Evolutionary conservation across 2,329 filamentous ascomycete genomes (phyloP), one percentile per base, ranked within the genome.

Genomic region (Penicillium expansum): DNA sequence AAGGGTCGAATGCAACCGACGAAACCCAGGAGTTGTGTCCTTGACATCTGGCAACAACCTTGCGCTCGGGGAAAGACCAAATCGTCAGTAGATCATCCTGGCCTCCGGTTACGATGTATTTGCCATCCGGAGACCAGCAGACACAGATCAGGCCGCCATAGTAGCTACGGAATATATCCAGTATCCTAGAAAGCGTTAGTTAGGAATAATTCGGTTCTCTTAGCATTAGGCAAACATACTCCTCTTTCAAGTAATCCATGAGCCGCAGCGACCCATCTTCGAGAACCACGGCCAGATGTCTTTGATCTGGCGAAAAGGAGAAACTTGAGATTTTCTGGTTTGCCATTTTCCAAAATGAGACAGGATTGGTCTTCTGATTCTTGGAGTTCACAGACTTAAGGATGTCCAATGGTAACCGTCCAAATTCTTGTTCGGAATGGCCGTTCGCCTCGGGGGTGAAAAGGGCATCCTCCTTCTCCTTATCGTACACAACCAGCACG

Each of bases 21-120:
- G 91, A 92, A 0, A 99, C 92, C 92, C 92, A 99, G 5, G 92
- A 96, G 62, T 95, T 89, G 75, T 99, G 94, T 3, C 94, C 94
- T 69, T 95, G 91, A 71, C 94, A 97, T 61, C 94, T 86, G 18
- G 93, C 94, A 48, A 99, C 88, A 48, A 99, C 86, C 52, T 87
- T 85, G 44, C 86, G 86, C 68, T 97, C 94, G 39, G 86, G 83
- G 37, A 96, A 82, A 16, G 88, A 94, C 94, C 94, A 99, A 65
- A 99, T 97, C 0, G 92, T 95, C 13, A 99, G 89, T 10, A 97
- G 80, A 71, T 99, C 94, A 72, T 99, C 94, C 75, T 97, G 93
- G 5, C 94, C 92, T 51, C 94, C 94, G 0, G 94, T 97, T 18
- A 99, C 81, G 50, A 99, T 87, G 73, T 97, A 99, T 71, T 95